phyloP scores from a whole-genome alignment of 371 early-diverging fungal species.

The Batrachochytrium dendrobatidis region DNA sequence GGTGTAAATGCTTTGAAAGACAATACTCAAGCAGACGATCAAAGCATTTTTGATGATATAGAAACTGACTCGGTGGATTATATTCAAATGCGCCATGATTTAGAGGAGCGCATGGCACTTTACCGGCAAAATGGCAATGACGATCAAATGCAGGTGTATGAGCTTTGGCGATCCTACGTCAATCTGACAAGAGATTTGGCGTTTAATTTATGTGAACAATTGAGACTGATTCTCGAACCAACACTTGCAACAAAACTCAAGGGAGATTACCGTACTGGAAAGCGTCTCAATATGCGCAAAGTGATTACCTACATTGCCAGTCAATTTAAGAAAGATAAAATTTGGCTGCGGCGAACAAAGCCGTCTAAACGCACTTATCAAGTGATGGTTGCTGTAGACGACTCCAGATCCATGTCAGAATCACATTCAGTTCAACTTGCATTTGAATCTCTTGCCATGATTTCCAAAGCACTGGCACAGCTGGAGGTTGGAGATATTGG shows the following conservation, averaged over 20 bases:
- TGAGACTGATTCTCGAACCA: constrained; percentile 94
- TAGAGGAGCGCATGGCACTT: constrained; percentile 42
- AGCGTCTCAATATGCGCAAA: constrained; percentile 99
- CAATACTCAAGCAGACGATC: no score
- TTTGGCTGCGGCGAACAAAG: constrained; percentile 98
- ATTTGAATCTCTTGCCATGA: constrained; percentile 83
- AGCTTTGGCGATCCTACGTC: constrained; percentile 85
- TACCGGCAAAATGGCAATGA: constrained; percentile 40
- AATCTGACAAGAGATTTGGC: constrained; percentile 77
- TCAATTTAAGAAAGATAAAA: constrained; percentile 99
- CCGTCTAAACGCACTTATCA: constrained; percentile 97
- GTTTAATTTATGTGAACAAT: constrained; percentile 85
- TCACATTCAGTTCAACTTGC: constrained; percentile 83
- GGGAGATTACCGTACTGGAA: constrained; percentile 99
- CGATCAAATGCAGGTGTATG: constrained; percentile 47
- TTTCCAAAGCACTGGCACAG: constrained; percentile 85
- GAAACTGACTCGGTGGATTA: background rate
- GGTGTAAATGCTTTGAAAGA: no score
- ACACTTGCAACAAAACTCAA: constrained; percentile 94
- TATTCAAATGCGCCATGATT: constrained; percentile 35
- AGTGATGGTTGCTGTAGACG: constrained; percentile 97
- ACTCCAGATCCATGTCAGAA: constrained; percentile 96
- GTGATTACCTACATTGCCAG: constrained; percentile 98
- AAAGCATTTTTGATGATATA: no score
- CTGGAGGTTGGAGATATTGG: constrained; percentile 90